Evolutionary conservation across 1,284 basidiomycete genomes (phyloP), one percentile per base, ranked within the genome.

Genomic region (Boletus hoseneyae): DNA sequence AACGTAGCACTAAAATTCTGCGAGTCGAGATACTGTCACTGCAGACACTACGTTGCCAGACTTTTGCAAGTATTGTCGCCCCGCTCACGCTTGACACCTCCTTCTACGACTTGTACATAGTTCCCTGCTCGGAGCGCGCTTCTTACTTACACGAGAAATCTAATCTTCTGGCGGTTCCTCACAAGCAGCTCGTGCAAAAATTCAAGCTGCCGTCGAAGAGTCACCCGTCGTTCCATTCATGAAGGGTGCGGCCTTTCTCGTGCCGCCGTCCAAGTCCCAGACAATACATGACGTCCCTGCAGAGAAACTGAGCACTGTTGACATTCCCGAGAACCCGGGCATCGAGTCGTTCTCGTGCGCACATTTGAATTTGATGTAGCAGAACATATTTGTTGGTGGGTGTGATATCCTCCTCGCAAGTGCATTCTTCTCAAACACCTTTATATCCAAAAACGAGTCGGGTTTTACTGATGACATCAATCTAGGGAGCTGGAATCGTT

Each of bases 291-390:
- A 86, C 33, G 92, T 98, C 1, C 80, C 86, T 0, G 62, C 73
- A 11, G 83, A 87, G 63, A 93, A 93, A 71, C 67, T 96, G 63
- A 79, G 87, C 73, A 87, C 93, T 6, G 97, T 88, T 71, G 90
- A 98, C 69, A 91, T 95, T 42, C 74, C 98, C 49, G 90, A 84
- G 64, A 95, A 99, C 68, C 69, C 77, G 37, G 92, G 83, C 4
- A 96, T 98, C 68, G 98, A 99, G 73, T 94, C 97, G 70, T 98
- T 92, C 70, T 93, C 90, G 93, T 96, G 61, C 62, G 91, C 78
- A 21, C 7, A 13, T 34, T 8, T 8, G 23, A 16, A 19, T 23
- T 6, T 23, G 0, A 6, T 42, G 1, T 4, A 10, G 12, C 12
- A 2, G 18, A 23, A 29, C 16, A 12, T 97, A 67, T 99, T 99